Conservation (phyloP, 1,139 yeast genomes). For the Hyphopichia pseudoburtonii region DNA sequence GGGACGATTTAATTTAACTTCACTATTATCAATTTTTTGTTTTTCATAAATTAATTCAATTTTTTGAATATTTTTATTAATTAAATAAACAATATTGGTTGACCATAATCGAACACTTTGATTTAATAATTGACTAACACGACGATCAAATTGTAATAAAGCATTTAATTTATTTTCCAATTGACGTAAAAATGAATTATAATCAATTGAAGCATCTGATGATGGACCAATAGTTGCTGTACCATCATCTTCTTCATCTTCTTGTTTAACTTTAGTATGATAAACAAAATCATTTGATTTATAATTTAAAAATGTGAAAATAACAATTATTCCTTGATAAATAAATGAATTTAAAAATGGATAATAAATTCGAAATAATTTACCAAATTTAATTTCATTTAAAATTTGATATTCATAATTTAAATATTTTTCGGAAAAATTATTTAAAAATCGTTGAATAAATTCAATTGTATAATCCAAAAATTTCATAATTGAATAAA, state of each 20-base stretch:
- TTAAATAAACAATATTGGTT: slow-evolving; percentile 32
- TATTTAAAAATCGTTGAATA: slow-evolving; percentile 20
- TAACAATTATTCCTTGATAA: slow-evolving; percentile 53
- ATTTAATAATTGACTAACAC: slow-evolving; percentile 17
- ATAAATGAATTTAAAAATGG: slow-evolving; percentile 52
- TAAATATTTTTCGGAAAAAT: slow-evolving; percentile 18
- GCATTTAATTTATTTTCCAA: slow-evolving; percentile 25
- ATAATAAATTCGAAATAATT: slow-evolving; percentile 33
- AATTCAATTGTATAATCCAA: slow-evolving; percentile 33
- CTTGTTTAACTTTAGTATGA: not conserved
- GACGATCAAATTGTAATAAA: slow-evolving; percentile 26
- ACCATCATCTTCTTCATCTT: not conserved
- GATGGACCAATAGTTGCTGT: slow-evolving; percentile 1
- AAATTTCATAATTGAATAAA: slow-evolving; percentile 39
- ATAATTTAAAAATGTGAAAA: slow-evolving; percentile 48
- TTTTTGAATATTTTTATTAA: slow-evolving; percentile 32
- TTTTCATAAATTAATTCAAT: slow-evolving; percentile 27
- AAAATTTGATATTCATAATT: slow-evolving; percentile 15
- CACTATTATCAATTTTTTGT: slow-evolving; percentile 14
- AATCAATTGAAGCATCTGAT: slow-evolving; percentile 6
- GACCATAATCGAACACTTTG: slow-evolving; percentile 36
- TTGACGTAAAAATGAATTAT: slow-evolving; percentile 22
- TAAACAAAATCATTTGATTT: slow-evolving; percentile 37
- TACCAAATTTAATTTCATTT: slow-evolving; percentile 29
- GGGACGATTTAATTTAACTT: too few relatives aligned